These are phyloP conservation scores for Diplocarpon rosae DNA, from an alignment of 2,329 filamentous ascomycete genomes.

Conservation along the genomic window DNA sequence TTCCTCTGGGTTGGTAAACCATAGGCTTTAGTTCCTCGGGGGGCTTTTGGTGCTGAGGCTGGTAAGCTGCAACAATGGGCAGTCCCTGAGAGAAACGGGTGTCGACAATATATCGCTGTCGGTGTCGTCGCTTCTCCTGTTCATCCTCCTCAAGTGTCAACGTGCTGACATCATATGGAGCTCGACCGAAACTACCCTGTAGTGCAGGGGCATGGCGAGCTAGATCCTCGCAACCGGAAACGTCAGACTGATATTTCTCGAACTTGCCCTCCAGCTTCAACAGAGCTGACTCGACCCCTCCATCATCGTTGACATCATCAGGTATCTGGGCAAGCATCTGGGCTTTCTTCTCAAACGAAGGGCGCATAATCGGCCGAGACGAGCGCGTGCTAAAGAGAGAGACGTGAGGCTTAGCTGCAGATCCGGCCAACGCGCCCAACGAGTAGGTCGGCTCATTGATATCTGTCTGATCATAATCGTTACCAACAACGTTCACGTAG, in stretches of 20 bases:
- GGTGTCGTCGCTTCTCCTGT: slow-evolving; percentile 36
- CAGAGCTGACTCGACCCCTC: slow-evolving; percentile 84
- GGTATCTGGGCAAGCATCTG: slow-evolving; percentile 80
- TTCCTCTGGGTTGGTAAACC: slow-evolving; percentile 22
- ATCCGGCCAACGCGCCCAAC: slow-evolving; percentile 45
- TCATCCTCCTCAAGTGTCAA: slow-evolving; percentile 16
- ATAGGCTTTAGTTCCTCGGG: slow-evolving; percentile 21
- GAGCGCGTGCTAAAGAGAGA: slow-evolving; percentile 52
- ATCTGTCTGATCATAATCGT: slow-evolving; percentile 29
- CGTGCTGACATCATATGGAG: slow-evolving; percentile 18
- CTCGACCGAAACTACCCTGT: slow-evolving; percentile 22
- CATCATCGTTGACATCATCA: slow-evolving; percentile 67
- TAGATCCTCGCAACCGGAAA: slow-evolving; percentile 10
- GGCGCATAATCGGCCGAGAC: slow-evolving; percentile 50
- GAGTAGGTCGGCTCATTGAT: slow-evolving; percentile 40
- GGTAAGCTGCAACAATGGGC: slow-evolving; percentile 19
- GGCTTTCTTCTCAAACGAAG: slow-evolving; percentile 82
- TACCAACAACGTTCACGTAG: slow-evolving; percentile 35
- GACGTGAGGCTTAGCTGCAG: slow-evolving; percentile 34
- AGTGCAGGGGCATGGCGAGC: slow-evolving; percentile 7
- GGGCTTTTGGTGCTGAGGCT: slow-evolving; percentile 9
- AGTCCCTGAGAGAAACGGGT: slow-evolving; percentile 29
- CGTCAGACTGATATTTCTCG: slow-evolving; percentile 37
- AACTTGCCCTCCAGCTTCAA: slow-evolving; percentile 86
- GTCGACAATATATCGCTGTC: slow-evolving; percentile 35